Base-by-base conservation (phyloP, 192 early-diverging fungal species). In the Umbelopsis sp. region DNA sequence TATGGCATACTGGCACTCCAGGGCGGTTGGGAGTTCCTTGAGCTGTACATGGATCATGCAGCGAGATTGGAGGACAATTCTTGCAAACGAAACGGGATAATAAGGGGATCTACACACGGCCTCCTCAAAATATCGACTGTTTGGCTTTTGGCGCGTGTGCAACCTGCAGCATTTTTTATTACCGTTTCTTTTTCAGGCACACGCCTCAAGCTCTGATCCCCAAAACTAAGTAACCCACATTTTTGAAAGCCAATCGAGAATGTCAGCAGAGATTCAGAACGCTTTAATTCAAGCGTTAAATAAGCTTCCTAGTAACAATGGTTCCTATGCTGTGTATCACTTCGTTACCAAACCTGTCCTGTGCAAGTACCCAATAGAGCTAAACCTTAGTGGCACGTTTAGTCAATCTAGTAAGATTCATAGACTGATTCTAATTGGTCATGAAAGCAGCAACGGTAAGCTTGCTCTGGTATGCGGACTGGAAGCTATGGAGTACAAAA, bases 381-480 rank as follows among this genome's bases (percentile, higher is more conserved):
- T 61, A 8, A 35, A 16, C 25, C 27, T 25, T 61, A 30, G 55
- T 30, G 55, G 27, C 55, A 35, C 30, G 30, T 61, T 61, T 30
- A 61, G 55, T 6, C 55, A 61, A 61, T 61, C 55, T n/a, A 61
- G 55, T 30, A 61, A 35, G 55, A 18, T 61, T n/a, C 55, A 61
- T 30, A 30, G 55, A 61, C 18, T 61, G 13, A 61, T 61, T 8
- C 30, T 61, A 23, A n/a, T 61, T 61, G 30, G 33, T 2, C 55
- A 61, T n/a, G 27, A 33, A 25, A 61, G 10, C 30, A 37, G 13
- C 25, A 11, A 4, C 12, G 55, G 11, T 15, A 27, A 22, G 30
- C 55, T 30, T 61, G 67, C 67, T 16, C 49, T 74, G 35, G 67
- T 74, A 16, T 74, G 72, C 44, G 72, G 72, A 7, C 22, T 74